phyloP scores from a whole-genome alignment of 345 rosid species.

The Ricinus communis region DNA sequence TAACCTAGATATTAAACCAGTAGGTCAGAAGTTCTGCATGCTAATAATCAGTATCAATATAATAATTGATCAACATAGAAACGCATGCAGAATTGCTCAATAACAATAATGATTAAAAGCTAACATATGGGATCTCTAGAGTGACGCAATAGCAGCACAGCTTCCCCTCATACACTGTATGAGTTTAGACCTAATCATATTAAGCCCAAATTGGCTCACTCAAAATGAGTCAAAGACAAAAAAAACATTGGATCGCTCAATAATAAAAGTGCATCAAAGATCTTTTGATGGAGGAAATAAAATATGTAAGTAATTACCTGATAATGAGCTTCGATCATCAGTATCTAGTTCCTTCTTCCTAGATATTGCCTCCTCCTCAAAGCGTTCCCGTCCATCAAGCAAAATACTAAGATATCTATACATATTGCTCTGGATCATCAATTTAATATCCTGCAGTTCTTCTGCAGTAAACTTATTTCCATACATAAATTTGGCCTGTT shows the following conservation, averaged over 20 bases:
- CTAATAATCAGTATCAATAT: background rate
- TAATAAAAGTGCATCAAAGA: background rate
- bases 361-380: conserved; percentile 84
- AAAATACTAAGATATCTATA: conserved; percentile 89
- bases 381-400: conserved; percentile 94
- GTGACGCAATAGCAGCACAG: background rate
- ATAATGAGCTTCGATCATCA: conserved; percentile 46
- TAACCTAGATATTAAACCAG: background rate
- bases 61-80: background rate
- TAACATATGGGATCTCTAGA: background rate
- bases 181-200: background rate
- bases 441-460: conserved; percentile 83
- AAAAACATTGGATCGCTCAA: background rate
- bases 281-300: background rate
- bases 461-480: conserved; percentile 78
- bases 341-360: conserved; percentile 39
- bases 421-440: conserved; percentile 97
- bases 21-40: background rate
- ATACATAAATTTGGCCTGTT: conserved; percentile 91
- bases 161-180: background rate
- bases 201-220: background rate
- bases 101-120: background rate
- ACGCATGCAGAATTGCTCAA: background rate
- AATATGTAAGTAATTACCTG: conserved; percentile 38
- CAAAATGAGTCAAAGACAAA: too few relatives aligned